phyloP scores from a whole-genome alignment of 2,329 filamentous ascomycete species.

The Bipolaris zeicola region DNA sequence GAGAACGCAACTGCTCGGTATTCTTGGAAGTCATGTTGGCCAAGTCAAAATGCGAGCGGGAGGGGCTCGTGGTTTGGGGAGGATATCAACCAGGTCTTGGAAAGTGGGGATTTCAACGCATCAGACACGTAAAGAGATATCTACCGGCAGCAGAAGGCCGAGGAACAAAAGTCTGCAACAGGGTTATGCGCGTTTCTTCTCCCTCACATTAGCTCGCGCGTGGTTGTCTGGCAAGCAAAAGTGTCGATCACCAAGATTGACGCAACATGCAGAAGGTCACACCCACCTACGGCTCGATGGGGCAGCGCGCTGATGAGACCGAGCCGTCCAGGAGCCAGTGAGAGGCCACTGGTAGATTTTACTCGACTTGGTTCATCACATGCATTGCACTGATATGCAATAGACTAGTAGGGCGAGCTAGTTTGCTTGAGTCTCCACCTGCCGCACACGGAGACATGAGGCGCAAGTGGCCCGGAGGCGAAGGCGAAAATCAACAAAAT shows the following conservation, averaged over 20 bases:
- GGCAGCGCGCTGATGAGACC: neutral
- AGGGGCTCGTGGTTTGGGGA: neutral
- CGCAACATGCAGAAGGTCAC: neutral
- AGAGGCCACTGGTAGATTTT: neutral
- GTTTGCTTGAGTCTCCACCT: conserved; percentile 1
- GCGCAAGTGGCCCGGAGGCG: neutral
- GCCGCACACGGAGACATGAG: neutral
- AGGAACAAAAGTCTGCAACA: neutral
- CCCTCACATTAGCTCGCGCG: neutral
- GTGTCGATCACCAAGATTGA: conserved; percentile 7
- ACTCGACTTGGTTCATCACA: neutral
- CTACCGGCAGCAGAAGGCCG: neutral
- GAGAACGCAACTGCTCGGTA: conserved; percentile 8
- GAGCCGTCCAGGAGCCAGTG: conserved; percentile 6
- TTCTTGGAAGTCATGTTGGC: conserved; percentile 11
- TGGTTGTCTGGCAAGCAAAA: conserved; percentile 1
- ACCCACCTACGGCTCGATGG: neutral
- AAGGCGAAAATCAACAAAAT: neutral
- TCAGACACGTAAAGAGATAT: conserved; percentile 5
- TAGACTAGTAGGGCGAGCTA: neutral
- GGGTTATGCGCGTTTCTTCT: neutral
- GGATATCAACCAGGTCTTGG: neutral
- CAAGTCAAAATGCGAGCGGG: neutral
- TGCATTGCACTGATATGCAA: neutral
- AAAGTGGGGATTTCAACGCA: conserved; percentile 5